Evolutionary conservation across 2,329 filamentous ascomycete genomes (phyloP), one percentile per base, ranked within the genome.

Genomic region (Ceratocystis destructans): DNA sequence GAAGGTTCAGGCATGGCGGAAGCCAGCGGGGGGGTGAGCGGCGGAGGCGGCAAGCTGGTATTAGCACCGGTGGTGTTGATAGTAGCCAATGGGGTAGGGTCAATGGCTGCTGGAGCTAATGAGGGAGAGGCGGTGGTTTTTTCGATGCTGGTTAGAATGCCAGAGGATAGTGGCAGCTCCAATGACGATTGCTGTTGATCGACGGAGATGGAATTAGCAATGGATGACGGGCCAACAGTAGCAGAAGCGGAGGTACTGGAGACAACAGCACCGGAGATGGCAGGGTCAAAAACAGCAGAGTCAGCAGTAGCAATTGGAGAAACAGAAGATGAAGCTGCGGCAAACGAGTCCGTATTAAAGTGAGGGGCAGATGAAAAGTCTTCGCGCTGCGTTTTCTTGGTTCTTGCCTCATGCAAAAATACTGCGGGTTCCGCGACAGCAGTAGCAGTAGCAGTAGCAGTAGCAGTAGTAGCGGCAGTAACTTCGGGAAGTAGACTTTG

Each of bases 1-100:
- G 62, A 31, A 50, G 66, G 57, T 17, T 50, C 62, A 10, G 61
- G 20, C 28, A 61, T 50, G 41, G 53, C 25, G 33, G 55, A 55
- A 15, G 6, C 33, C 12, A 28, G 59, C 45, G 22, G 45, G 28
- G 55, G 22, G 10, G 37, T 28, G 15, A 22, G 45, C n/a, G 37
- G 64, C 59, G 28, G 59, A 5, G 31, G 44, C 45, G 15, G 55
- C 57, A 66, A 33, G 48, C 6, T 41, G 12, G 55, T n/a, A 41
- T 12, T 41, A 31, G 28, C 55, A n/a, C 28, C 2, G 55, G 28
- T 4, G 17, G 31, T 5, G 37, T 15, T 41, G 37, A 41, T 41
- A 37, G 55, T 8, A n/a, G 25, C 28, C 55, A 37, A n/a, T 5
- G 28, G 28, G 17, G 25, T 31, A 15, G 31, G 5, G 20, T 59